These are phyloP conservation scores for Cryphonectria naterciae DNA, from an alignment of 2,329 filamentous ascomycete genomes.

Conservation along the genomic window DNA sequence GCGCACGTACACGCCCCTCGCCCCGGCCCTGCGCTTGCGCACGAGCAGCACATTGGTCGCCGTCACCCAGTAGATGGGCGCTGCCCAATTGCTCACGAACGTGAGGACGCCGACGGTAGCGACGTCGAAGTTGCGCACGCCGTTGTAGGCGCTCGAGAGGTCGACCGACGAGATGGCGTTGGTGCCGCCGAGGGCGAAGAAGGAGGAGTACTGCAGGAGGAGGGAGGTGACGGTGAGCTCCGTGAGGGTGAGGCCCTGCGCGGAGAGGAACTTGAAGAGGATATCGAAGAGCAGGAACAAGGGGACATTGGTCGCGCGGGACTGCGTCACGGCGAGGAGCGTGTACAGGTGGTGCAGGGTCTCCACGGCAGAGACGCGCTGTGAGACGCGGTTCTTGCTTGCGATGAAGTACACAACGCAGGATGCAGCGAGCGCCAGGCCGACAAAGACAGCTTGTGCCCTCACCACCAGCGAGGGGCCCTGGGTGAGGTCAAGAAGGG, in stretches of 20 bases:
- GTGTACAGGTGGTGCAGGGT: constrained; percentile 72
- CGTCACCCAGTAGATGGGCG: constrained; percentile 83
- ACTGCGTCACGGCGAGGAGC: constrained; percentile 85
- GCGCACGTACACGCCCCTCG: constrained; percentile 42
- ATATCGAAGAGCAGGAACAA: constrained; percentile 77
- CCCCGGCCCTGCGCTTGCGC: constrained; percentile 36
- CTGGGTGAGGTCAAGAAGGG: constrained; percentile 46
- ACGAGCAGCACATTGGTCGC: constrained; percentile 66
- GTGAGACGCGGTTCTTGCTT: constrained; percentile 34
- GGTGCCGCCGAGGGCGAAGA: constrained; percentile 88
- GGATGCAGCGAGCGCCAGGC: constrained; percentile 45
- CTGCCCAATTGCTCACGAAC: constrained; percentile 90
- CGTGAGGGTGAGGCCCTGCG: constrained; percentile 51
- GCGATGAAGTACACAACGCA: constrained; percentile 47
- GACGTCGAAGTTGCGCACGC: constrained; percentile 79
- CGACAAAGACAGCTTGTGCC: constrained; percentile 55
- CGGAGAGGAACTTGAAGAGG: constrained; percentile 54
- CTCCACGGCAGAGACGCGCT: constrained; percentile 39
- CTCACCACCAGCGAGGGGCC: constrained; percentile 51
- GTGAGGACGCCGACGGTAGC: constrained; percentile 80
- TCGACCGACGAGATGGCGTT: constrained; percentile 97
- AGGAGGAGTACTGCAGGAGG: constrained; percentile 78
- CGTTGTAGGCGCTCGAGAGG: constrained; percentile 93
- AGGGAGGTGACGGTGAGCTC: constrained; percentile 73
- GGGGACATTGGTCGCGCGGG: constrained; percentile 81